Evolutionary conservation across 768 basidiomycete genomes (phyloP).

Genomic region (Lactarius hatsudake): DNA sequence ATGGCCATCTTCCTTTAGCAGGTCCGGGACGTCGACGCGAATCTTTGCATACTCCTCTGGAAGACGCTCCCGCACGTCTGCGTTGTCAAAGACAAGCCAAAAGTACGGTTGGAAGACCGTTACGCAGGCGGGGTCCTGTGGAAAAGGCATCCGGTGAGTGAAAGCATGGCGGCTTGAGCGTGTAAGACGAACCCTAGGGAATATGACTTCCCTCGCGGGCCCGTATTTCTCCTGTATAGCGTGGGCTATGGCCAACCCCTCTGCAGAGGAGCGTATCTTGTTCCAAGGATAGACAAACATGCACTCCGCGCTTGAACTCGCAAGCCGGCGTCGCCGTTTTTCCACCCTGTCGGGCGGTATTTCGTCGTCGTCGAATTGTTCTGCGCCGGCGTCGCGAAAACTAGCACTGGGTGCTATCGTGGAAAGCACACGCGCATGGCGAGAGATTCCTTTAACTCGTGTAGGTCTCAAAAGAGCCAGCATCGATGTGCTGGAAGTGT

Average conservation of each 20-base stretch:
- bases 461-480: slow-evolving; percentile 11
- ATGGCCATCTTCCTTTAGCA: slow-evolving; percentile 14
- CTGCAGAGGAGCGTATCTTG: slow-evolving; percentile 15
- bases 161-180: neutral
- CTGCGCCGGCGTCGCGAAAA: neutral
- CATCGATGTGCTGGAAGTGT: slow-evolving; percentile 8
- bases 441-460: neutral
- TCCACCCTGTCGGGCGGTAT: neutral
- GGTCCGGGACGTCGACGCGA: slow-evolving; percentile 6
- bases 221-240: slow-evolving; percentile 25
- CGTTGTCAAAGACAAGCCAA: slow-evolving; percentile 21
- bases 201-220: slow-evolving; percentile 15
- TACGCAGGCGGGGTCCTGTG: slow-evolving; percentile 5
- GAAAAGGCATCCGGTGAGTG: neutral
- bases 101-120: slow-evolving; percentile 12
- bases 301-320: neutral
- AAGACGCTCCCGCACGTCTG: slow-evolving; percentile 4
- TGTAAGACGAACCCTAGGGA: slow-evolving; percentile 11
- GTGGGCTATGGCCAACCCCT: slow-evolving; percentile 19
- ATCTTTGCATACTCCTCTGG: neutral
- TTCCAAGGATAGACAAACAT: slow-evolving; percentile 14
- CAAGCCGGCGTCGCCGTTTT: neutral
- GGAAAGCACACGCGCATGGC: slow-evolving; percentile 8
- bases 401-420: neutral
- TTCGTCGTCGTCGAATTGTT: neutral